Conservation (phyloP, 225 moss, liverwort and hornwort genomes). For the Pseudisothecium myosuroides region DNA sequence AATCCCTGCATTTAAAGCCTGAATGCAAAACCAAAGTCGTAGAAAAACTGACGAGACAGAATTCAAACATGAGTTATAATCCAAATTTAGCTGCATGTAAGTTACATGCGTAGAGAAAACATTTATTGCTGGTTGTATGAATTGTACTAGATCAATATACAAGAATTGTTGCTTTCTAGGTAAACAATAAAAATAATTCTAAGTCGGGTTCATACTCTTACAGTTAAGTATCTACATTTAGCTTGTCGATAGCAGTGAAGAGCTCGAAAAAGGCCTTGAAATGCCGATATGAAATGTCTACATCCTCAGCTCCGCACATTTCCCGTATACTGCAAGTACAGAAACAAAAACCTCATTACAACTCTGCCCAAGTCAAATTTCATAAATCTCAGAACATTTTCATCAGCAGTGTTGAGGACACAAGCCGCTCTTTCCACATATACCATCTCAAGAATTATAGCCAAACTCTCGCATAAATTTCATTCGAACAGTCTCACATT, state of each 20-base stretch:
- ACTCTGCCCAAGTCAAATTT: neutral
- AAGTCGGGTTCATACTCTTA: neutral
- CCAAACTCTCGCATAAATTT: neutral
- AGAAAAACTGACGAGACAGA: neutral
- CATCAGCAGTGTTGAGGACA: neutral
- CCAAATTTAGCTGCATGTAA: neutral
- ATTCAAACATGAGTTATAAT: neutral
- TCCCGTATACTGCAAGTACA: conserved; percentile 60
- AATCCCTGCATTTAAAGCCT: neutral
- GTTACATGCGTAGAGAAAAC: neutral
- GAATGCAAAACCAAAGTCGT: neutral
- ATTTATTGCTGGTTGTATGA: neutral
- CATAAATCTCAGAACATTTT: neutral
- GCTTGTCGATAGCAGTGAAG: conserved; percentile 60
- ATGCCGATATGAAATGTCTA: conserved; percentile 68
- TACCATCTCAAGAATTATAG: neutral
- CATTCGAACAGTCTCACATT: neutral
- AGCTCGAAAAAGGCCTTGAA: conserved; percentile 67
- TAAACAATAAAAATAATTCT: neutral
- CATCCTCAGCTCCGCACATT: conserved; percentile 78
- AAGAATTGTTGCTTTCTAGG: neutral
- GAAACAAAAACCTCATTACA: neutral
- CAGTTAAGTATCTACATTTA: conserved; percentile 23
- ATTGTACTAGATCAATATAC: neutral
- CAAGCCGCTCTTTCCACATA: neutral